Percentiles rank a stretch among this genome's conserved stretches.
Evolutionary conservation across 352 stramenopile genomes (phyloP).

Genomic region (Pythium aquatile): DNA sequence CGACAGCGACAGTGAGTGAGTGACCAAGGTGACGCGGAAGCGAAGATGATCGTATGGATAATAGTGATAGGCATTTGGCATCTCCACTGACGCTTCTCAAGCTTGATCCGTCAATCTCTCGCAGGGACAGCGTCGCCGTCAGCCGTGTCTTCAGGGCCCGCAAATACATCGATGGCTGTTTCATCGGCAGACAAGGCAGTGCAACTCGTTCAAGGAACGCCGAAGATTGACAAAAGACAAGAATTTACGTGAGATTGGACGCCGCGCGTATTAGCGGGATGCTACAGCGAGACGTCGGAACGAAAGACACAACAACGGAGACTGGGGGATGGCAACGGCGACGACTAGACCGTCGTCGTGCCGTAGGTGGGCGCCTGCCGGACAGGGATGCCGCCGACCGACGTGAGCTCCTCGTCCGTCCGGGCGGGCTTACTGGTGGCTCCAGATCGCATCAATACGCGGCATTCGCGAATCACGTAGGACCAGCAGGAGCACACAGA

Average conservation of each 20-base stretch:
- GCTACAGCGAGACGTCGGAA: too few species aligned
- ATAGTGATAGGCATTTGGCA: not conserved
- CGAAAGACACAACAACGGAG: not conserved
- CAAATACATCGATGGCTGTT: too few species aligned
- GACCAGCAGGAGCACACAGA: constrained; percentile 22
- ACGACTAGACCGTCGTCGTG: constrained; percentile 4
- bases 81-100: not conserved
- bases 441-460: constrained; percentile 27
- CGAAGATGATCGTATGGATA: constrained; percentile 2
- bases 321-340: not conserved
- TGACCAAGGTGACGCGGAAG: too few species aligned
- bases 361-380: constrained; percentile 27
- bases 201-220: too few species aligned
- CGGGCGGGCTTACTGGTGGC: constrained; percentile 30
- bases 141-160: too few species aligned
- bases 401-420: constrained; percentile 23
- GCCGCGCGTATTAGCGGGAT: too few species aligned
- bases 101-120: too few species aligned
- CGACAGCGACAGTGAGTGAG: constrained; percentile 56
- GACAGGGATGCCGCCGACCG: constrained; percentile 31
- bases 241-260: too few species aligned
- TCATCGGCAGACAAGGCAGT: too few species aligned
- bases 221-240: too few species aligned
- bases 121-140: too few species aligned
- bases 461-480: constrained; percentile 2